Evolutionary conservation across 2,329 filamentous ascomycete genomes (phyloP).

Genomic region (Beauveria medogensis): DNA sequence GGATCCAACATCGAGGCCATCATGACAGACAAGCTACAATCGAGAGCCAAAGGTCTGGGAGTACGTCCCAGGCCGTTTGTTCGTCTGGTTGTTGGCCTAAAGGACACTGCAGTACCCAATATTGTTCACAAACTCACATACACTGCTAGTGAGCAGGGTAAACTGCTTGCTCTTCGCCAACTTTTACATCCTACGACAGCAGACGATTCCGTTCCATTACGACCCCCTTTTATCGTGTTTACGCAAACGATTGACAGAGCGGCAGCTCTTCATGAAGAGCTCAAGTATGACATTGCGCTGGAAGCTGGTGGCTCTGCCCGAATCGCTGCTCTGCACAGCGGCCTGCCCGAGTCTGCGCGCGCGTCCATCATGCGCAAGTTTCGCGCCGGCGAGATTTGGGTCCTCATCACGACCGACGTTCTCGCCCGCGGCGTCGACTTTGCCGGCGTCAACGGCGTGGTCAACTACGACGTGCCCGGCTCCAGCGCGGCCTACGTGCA

Average conservation of each 20-base stretch:
- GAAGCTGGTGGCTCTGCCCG: conserved; percentile 77
- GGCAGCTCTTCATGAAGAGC: conserved; percentile 76
- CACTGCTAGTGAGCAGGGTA: conserved; percentile 86
- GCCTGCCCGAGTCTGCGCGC: conserved; percentile 67
- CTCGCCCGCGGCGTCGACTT: conserved; percentile 91
- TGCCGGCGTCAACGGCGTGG: conserved; percentile 86
- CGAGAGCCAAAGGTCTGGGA: conserved; percentile 37
- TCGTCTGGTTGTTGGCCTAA: conserved; percentile 87
- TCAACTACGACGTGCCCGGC: conserved; percentile 96
- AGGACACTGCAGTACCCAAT: conserved; percentile 91
- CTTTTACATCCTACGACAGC: conserved; percentile 68
- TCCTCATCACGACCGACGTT: conserved; percentile 91
- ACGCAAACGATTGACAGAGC: conserved; percentile 93
- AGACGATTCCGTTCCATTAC: conserved; percentile 51
- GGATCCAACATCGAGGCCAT: conserved; percentile 83
- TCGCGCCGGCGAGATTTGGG: conserved; percentile 87
- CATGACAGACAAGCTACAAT: conserved; percentile 57
- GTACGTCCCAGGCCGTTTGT: conserved; percentile 48
- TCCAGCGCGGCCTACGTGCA: conserved; percentile 87
- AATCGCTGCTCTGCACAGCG: conserved; percentile 84
- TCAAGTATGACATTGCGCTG: conserved; percentile 88
- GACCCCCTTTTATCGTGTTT: conserved; percentile 89
- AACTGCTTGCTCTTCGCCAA: conserved; percentile 83
- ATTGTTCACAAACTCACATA: conserved; percentile 85
- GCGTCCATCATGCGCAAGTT: conserved; percentile 82